Base-by-base conservation (phyloP, 192 early-diverging fungal species). In the Coemansia aciculifera region DNA sequence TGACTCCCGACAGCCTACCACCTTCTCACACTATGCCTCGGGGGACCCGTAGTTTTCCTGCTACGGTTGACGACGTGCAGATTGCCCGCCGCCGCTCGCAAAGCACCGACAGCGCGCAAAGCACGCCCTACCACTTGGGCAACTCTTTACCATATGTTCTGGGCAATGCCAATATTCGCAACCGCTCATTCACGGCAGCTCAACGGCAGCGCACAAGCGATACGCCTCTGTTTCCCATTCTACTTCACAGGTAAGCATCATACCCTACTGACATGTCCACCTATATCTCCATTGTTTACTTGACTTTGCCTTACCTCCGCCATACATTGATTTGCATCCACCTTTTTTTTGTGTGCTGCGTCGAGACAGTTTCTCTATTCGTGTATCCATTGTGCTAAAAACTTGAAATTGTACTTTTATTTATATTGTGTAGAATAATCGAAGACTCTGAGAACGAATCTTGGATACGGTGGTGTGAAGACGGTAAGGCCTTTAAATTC, bases 141-240 rank as follows among this genome's bases (percentile, higher is more conserved):
- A 73, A 72, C 27, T 74, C 74, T 1, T 44, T 82, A 32, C 79
- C 79, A 8, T 68, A 70, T 36, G 74, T 82, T 15, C 59, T 82
- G 21, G 74, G 74, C 46, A 82, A 76, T 46, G 74, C 79, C 38
- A 82, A 82, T 52, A 82, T 82, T 68, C 79, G 79, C 57, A 75
- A 76, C 57, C 74, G 79, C 23, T 66, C 79, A 8, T 69, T 73
- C 57, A 77, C 79, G 1, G 42, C 69, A 17, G 49, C 79, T 15
- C 79, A 82, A 63, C 64, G 79, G 11, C 79, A 82, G 68, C 74
- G 79, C 63, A 82, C 79, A 5, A 82, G 74, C 71, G 79, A 82
- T 42, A 82, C 79, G 43, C 79, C 79, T 24, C 68, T 82, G 49
- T 82, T 82, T 72, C 79, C 79, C 0, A 75, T 82, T 23, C 65